Conservation (phyloP, 164 flowering plant genomes). For the Chimonanthus salicifolius region DNA sequence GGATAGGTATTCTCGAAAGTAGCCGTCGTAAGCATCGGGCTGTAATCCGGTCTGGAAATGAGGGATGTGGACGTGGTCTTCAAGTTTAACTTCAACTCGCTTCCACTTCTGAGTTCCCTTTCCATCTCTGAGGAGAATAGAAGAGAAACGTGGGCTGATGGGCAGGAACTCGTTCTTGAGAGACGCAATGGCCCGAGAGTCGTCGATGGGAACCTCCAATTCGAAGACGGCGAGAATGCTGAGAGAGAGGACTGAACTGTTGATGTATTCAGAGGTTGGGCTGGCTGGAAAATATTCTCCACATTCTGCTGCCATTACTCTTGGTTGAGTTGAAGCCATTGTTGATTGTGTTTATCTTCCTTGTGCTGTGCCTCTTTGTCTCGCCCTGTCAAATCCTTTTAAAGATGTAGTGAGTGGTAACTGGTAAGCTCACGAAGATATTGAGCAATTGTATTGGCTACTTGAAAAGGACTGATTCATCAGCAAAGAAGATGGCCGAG, state of each 20-base stretch:
- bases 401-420: background rate
- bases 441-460: background rate
- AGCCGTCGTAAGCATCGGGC: slow-evolving; percentile 24
- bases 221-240: slow-evolving; percentile 7
- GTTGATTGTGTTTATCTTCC: background rate
- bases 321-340: background rate
- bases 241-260: slow-evolving; percentile 8
- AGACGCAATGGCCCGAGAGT: background rate
- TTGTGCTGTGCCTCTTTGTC: background rate
- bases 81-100: slow-evolving; percentile 37
- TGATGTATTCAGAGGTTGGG: slow-evolving; percentile 7
- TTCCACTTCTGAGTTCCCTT: slow-evolving; percentile 48
- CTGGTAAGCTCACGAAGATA: background rate
- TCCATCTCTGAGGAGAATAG: slow-evolving; percentile 23
- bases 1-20: slow-evolving; percentile 34
- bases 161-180: slow-evolving; percentile 8
- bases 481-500: background rate
- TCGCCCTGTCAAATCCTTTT: background rate
- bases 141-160: slow-evolving; percentile 9
- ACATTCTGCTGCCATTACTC: background rate
- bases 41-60: slow-evolving; percentile 28
- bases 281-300: slow-evolving; percentile 1
- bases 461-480: background rate
- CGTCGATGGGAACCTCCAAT: slow-evolving; percentile 5
- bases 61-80: slow-evolving; percentile 44